Evolutionary conservation across 805 yeast genomes (phyloP), one percentile per base, ranked within the genome.

Genomic region (Wickerhamomyces kurtzmanii): DNA sequence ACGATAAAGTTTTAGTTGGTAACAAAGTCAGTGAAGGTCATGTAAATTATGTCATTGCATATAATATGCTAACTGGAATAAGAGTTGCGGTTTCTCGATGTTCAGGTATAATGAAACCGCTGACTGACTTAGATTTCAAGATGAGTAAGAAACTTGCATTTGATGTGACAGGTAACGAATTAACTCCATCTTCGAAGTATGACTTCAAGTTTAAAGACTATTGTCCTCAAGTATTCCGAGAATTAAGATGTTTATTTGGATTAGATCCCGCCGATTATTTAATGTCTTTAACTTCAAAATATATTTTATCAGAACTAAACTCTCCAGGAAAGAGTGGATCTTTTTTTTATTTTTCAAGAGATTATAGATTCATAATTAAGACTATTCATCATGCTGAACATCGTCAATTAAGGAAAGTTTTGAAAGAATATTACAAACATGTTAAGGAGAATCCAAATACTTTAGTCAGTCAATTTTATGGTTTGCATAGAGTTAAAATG

Each of bases 311-410:
- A 16, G 96, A 89, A 55, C 61, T 86, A 38, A 94, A 89, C 13
- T 86, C 96, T 2, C 96, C 97, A 0, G 98, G 98, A 4, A 91
- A 91, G 52, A 80, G 94, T 45, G 98, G 98, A 0, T 85, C 96
- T 0, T 89, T 89, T 47, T 91, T 91, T 49, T 91, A 91, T 59
- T 93, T 82, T 53, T 85, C 96, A 5, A 63, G 95, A 35, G 98
- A 93, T 57, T 87, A 78, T 57, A 69, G 89, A 37, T 91, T 83
- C 56, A 91, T 91, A 48, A 93, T 91, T 55, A 91, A 91, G 52
- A 91, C 99, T 0, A 86, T 91, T 31, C 96, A 84, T 49, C 94
- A 83, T 45, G 57, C 91, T 1, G 99, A 91, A 47, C 97, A 91
- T 57, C 72, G 74, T 36, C 91, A 84, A 49, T 57, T 91, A 34